phyloP scores from a whole-genome alignment of 129 eudicot species.

The Calendula officinalis region DNA sequence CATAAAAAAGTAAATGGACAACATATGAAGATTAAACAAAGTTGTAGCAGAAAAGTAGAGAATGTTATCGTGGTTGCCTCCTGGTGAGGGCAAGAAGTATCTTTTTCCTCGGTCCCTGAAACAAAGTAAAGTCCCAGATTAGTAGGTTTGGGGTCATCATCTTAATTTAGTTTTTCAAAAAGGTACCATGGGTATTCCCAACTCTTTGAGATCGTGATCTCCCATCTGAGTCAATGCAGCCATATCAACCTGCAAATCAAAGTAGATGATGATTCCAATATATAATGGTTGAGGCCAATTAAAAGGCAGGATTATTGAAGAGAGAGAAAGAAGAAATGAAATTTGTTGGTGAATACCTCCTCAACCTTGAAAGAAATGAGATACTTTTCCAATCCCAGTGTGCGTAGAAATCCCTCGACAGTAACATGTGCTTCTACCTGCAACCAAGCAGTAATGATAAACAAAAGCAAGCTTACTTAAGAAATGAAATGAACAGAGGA shows the following conservation, averaged over 20 bases:
- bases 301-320: neutral
- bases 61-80: constrained; percentile 53
- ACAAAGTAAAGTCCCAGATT: neutral
- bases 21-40: constrained; percentile 14
- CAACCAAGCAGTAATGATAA: constrained; percentile 12
- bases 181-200: constrained; percentile 96
- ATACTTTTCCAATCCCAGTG: constrained; percentile 65
- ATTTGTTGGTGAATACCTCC: constrained; percentile 49
- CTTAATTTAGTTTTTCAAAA: neutral
- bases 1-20: constrained; percentile 6
- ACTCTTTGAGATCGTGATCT: constrained; percentile 77
- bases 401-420: constrained; percentile 63
- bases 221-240: constrained; percentile 83
- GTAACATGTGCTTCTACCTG: constrained; percentile 59
- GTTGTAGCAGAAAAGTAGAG: constrained; percentile 3
- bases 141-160: neutral
- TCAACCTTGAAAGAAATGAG: constrained; percentile 69
- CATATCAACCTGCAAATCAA: constrained; percentile 77
- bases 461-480: neutral
- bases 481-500: constrained; percentile 2
- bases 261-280: neutral
- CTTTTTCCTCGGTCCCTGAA: constrained; percentile 95
- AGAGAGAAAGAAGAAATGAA: neutral
- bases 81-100: constrained; percentile 65
- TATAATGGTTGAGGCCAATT: too few relatives aligned